Conservation (phyloP, 768 basidiomycete genomes). For the Pulveroboletus frians region DNA sequence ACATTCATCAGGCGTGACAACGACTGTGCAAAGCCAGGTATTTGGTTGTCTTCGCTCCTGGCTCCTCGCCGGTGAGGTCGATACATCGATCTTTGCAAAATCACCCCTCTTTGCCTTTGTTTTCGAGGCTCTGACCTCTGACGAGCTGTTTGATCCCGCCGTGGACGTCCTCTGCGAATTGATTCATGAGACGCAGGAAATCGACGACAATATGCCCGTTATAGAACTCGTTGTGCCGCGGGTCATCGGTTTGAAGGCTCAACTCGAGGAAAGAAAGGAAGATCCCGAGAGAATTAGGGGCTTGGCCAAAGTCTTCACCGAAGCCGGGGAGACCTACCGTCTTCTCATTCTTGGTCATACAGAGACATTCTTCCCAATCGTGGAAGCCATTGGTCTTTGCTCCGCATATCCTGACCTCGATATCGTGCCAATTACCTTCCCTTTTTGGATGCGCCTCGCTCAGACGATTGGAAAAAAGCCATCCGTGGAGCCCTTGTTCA, state of each 20-base stretch:
- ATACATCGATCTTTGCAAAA: slow-evolving; percentile 54
- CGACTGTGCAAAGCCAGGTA: slow-evolving; percentile 69
- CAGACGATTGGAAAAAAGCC: slow-evolving; percentile 77
- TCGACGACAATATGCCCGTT: slow-evolving; percentile 87
- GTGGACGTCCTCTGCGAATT: slow-evolving; percentile 90
- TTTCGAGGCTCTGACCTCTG: slow-evolving; percentile 79
- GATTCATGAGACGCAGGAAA: slow-evolving; percentile 97
- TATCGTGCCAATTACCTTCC: slow-evolving; percentile 95
- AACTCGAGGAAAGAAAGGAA: slow-evolving; percentile 55
- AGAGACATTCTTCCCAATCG: slow-evolving; percentile 90
- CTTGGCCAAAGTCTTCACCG: slow-evolving; percentile 87
- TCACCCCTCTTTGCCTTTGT: slow-evolving; percentile 77
- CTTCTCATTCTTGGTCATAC: slow-evolving; percentile 83
- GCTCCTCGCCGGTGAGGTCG: slow-evolving; percentile 83
- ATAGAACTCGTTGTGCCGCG: slow-evolving; percentile 85
- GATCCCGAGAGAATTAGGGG: slow-evolving; percentile 89
- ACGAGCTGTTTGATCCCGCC: slow-evolving; percentile 88
- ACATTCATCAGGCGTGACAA: slow-evolving; percentile 70
- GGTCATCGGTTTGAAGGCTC: slow-evolving; percentile 68
- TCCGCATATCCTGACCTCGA: slow-evolving; percentile 92
- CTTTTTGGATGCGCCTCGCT: slow-evolving; percentile 98
- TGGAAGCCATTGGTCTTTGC: slow-evolving; percentile 91
- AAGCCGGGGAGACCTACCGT: slow-evolving; percentile 96
- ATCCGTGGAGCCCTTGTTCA: slow-evolving; percentile 67
- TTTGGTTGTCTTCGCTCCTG: slow-evolving; percentile 84